Evolutionary conservation across 495 filamentous ascomycete species (phyloP).

Genomic region (Neurospora tetrasperma): DNA sequence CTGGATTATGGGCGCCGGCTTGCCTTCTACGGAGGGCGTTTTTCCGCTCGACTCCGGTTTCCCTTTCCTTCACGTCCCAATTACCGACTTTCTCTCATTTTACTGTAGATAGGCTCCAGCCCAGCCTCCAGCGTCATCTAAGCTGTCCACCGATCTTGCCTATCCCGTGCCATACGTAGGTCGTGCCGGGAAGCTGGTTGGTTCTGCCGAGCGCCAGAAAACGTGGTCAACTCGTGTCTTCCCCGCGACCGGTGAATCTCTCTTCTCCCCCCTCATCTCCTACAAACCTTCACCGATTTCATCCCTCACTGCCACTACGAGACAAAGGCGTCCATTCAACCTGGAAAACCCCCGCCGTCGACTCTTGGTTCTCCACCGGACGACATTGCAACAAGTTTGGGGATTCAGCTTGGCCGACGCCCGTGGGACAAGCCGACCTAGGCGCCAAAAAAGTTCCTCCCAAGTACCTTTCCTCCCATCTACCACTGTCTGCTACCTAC

Average conservation of each 20-base stretch:
- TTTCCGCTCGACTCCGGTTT: background rate
- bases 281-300: constrained; percentile 23
- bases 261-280: constrained; percentile 21
- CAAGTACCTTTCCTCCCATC: background rate
- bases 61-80: background rate
- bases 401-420: constrained; percentile 8
- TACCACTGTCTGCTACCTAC: background rate
- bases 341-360: background rate
- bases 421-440: constrained; percentile 15
- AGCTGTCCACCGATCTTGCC: background rate
- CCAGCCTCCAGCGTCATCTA: background rate
- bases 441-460: background rate
- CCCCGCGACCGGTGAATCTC: constrained; percentile 25
- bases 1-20: background rate
- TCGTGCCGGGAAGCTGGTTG: background rate
- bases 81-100: background rate
- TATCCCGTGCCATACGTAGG: background rate
- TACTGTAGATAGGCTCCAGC: background rate
- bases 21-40: background rate
- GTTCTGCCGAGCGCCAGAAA: constrained; percentile 1
- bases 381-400: constrained; percentile 2
- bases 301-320: constrained; percentile 14
- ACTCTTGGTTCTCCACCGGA: constrained; percentile 17
- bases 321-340: constrained; percentile 17
- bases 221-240: constrained; percentile 16